Evolutionary conservation across 2,329 filamentous ascomycete species (phyloP), one percentile per base, ranked within the genome.

Genomic region (Aurifilum marmelostoma): DNA sequence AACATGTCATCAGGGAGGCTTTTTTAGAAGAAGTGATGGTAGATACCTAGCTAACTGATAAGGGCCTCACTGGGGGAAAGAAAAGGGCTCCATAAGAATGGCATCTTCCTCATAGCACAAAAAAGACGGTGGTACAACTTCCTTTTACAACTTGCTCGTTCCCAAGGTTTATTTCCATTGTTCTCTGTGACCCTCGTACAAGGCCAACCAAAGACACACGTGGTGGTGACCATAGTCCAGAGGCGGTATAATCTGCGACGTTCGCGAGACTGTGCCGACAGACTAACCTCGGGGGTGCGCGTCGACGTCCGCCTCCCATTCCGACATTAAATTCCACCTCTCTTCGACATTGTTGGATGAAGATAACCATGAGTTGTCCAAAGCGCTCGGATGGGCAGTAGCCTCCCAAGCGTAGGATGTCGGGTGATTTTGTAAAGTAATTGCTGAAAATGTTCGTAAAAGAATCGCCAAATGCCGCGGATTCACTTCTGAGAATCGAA

Each of bases 371-470:
- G 73, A 75, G 76, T 75, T 80, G 77, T 79, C 78, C 79, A 79
- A 80, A 73, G 77, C 77, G 75, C 78, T 76, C 76, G 73, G 73
- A 69, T 62, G 75, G 77, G 75, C 76, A 75, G 77, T 78, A 79
- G 77, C 78, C 77, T 75, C 73, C 73, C 76, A 74, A 77, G 77
- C 71, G 77, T 80, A 80, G 78, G 77, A 80, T 80, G 77, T 77
- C 75, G 77, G 73, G 74, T 76, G 74, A 78, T 78, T 74, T 75
- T 75, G 76, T 78, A 79, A 74, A 75, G 75, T 76, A 79, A 75
- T 73, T 78, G 74, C 72, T 77, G 75, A 70, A 75, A 72, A 79
- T 80, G 78, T 74, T 77, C 69, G 69, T 76, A 77, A 76, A 71
- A 76, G 73, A 75, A 75, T 74, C 72, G 74, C 73, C 75, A 79